Evolutionary conservation across 139 green algal species (phyloP).

Genomic region (Microglena sp.): DNA sequence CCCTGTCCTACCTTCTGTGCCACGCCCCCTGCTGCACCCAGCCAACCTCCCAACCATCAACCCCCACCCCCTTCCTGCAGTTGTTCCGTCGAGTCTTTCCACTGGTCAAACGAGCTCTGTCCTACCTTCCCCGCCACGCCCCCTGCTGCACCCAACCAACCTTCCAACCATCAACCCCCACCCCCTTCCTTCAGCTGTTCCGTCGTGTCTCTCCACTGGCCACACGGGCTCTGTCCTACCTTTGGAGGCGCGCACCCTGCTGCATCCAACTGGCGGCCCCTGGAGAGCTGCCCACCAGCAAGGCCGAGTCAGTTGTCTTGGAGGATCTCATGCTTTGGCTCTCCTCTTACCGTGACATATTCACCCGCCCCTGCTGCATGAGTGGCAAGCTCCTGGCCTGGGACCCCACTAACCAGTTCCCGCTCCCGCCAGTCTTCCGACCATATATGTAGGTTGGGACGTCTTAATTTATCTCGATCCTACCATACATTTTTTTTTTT

Average conservation of each 20-base stretch:
- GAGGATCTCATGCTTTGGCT: conserved; percentile 56
- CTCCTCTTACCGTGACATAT: conserved; percentile 39
- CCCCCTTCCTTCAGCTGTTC: background rate
- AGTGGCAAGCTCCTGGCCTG: conserved; percentile 34
- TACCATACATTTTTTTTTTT: too few relatives aligned
- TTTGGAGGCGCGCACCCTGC: background rate
- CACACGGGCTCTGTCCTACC: background rate
- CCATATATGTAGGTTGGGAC: conserved; percentile 23
- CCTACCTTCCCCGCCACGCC: conserved; percentile 16
- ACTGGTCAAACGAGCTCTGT: conserved; percentile 24
- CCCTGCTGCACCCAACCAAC: background rate
- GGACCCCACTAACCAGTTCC: conserved; percentile 29
- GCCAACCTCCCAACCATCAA: too few relatives aligned
- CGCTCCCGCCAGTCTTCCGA: conserved; percentile 34
- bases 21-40: background rate
- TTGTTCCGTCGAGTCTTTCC: conserved; percentile 40
- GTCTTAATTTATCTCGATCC: too few relatives aligned
- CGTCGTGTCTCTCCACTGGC: background rate
- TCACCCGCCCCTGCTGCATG: conserved; percentile 26
- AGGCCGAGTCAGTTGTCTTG: conserved; percentile 11
- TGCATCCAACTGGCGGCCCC: background rate
- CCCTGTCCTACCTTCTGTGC: conserved; percentile 23
- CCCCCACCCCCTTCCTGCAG: conserved; percentile 11
- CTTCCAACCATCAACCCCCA: background rate
- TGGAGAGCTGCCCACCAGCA: background rate